Base-by-base conservation (phyloP, 768 basidiomycete species). In the Boletus rubescentipes region DNA sequence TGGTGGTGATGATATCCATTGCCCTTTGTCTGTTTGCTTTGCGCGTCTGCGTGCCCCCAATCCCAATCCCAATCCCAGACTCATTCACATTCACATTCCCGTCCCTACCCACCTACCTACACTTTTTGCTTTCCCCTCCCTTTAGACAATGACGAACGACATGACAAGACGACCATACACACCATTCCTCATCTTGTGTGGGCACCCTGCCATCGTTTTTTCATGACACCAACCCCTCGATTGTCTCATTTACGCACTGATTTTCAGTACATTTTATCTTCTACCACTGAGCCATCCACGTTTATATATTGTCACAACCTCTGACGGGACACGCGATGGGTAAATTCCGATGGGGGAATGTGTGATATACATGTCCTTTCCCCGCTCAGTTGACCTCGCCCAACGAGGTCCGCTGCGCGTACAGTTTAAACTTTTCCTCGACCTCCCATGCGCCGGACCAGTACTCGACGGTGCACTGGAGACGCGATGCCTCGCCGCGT, bases 371-470 rank as follows among this genome's bases (percentile, higher is more conserved):
- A 26, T 26, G 26, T 6, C 26, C 26, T 26, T 6, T 26, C 26
- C 6, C 26, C 6, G 26, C 26, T 26, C n/a, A 59, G 32, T 59
- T 54, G 30, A 38, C 11, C 18, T 4, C 29, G 10, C 3, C 41
- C 16, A 49, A 42, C 31, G 61, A 58, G 15, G 53, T 41, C 37
- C 8, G 2, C 12, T 49, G 35, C 2, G 52, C 57, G 5, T 60
- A 59, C 50, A 35, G 36, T 37, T 65, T 67, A 63, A 93, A 89
- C 40, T 82, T 79, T 71, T 96, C 92, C 69, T 98, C 96, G 42
- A 94, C 86, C 68, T 98, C 93, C 96, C 96, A 98, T 40, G 94
- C 95, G 35, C 92, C 93, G 8, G 82, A 82, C 96, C 96, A 98
- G 67, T 91, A 88, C 61, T 83, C 77, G 54, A 94, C 81, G 49